Evolutionary conservation across 176 grass and related monocot species (phyloP).

Genomic region (Musa schizocarpa): DNA sequence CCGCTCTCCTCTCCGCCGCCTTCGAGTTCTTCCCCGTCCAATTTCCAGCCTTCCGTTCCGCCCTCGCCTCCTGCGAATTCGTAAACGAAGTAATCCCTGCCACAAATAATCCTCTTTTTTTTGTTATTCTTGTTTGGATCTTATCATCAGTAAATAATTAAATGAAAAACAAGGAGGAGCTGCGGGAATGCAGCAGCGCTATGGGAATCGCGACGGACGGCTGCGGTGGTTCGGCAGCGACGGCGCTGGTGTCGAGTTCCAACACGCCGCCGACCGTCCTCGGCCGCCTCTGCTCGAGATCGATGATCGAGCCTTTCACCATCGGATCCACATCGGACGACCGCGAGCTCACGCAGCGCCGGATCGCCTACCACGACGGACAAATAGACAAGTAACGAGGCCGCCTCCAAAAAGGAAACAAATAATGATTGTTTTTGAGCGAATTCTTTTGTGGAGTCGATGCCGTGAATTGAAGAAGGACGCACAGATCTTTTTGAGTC

Average conservation of each 20-base stretch:
- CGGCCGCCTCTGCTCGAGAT: background rate
- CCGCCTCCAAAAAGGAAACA: background rate
- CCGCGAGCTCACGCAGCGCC: background rate
- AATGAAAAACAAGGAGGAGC: background rate
- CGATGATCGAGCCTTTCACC: background rate
- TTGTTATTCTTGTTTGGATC: background rate
- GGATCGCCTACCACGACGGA: background rate
- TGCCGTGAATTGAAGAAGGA: too few relatives aligned
- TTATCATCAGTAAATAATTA: background rate
- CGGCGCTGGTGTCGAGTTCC: background rate
- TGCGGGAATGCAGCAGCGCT: slow-evolving; percentile 2
- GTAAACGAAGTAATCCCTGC: background rate
- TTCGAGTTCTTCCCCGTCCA: slow-evolving; percentile 13
- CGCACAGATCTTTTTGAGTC: too few relatives aligned
- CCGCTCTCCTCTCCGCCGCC: slow-evolving; percentile 10
- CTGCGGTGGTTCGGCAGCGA: background rate
- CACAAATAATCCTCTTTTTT: background rate
- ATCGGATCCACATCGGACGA: background rate
- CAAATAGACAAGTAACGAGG: background rate
- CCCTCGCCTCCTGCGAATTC: background rate
- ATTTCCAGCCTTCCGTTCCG: slow-evolving; percentile 4
- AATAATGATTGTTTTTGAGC: background rate
- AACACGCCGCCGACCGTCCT: slow-evolving; percentile 9
- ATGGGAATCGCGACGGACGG: background rate
- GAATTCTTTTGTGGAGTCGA: too few relatives aligned